Evolutionary conservation across 2,329 filamentous ascomycete species (phyloP).

Genomic region (Epicoccum sorghinum): DNA sequence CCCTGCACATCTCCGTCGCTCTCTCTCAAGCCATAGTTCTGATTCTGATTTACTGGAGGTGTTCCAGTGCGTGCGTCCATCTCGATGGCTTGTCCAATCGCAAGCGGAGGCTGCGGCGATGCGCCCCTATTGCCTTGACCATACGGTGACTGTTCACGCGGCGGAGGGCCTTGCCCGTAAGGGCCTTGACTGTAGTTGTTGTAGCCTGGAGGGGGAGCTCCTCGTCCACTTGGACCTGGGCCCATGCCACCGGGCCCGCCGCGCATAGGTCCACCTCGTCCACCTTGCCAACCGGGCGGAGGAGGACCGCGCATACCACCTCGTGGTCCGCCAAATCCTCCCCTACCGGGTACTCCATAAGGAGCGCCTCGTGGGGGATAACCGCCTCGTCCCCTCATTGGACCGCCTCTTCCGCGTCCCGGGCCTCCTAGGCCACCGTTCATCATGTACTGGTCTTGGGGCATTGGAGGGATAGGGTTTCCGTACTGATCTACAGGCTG

Average conservation of each 20-base stretch:
- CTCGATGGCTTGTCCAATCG: slow-evolving; percentile 72
- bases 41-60: slow-evolving; percentile 25
- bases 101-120: slow-evolving; percentile 52
- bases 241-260: slow-evolving; percentile 39
- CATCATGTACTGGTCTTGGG: slow-evolving; percentile 53
- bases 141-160: slow-evolving; percentile 47
- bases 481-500: slow-evolving; percentile 68
- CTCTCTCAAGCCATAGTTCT: slow-evolving; percentile 57
- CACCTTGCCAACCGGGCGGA: slow-evolving; percentile 50
- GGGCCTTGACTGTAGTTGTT: slow-evolving; percentile 40
- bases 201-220: slow-evolving; percentile 52
- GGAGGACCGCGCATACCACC: slow-evolving; percentile 50
- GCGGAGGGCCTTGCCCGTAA: slow-evolving; percentile 38
- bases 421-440: slow-evolving; percentile 47
- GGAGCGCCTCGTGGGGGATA: slow-evolving; percentile 45
- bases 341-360: slow-evolving; percentile 41
- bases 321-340: slow-evolving; percentile 45
- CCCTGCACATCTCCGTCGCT: slow-evolving; percentile 75
- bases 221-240: slow-evolving; percentile 48
- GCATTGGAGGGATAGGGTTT: slow-evolving; percentile 59
- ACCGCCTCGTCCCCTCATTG: slow-evolving; percentile 49
- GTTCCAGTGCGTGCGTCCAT: slow-evolving; percentile 69
- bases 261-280: slow-evolving; percentile 41
- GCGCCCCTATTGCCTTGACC: slow-evolving; percentile 58
- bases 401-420: slow-evolving; percentile 49